phyloP scores from a whole-genome alignment of 192 early-diverging fungal genomes.

The Bifiguratus adelaidae region DNA sequence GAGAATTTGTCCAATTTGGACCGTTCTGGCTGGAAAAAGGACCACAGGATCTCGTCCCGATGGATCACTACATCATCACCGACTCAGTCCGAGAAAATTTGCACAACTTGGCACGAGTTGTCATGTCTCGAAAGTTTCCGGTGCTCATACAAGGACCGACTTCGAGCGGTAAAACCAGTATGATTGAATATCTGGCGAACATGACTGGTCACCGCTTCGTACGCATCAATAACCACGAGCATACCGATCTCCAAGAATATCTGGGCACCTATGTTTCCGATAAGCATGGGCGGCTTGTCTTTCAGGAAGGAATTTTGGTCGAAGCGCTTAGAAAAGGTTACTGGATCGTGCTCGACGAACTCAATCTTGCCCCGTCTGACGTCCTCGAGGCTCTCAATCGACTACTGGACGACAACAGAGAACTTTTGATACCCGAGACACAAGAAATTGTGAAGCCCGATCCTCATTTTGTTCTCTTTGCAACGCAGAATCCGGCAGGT shows the following conservation, averaged over 20 bases:
- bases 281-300: constrained; percentile 72
- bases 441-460: constrained; percentile 90
- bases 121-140: constrained; percentile 83
- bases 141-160: constrained; percentile 98
- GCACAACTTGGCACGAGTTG: constrained; percentile 79
- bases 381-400: constrained; percentile 97
- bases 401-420: constrained; percentile 94
- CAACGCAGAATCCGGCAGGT: constrained; percentile 98
- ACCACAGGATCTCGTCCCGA: constrained; percentile 9
- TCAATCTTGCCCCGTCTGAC: constrained; percentile 97
- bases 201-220: constrained; percentile 89
- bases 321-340: constrained; percentile 88
- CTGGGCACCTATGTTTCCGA: constrained; percentile 87
- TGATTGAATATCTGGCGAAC: constrained; percentile 94
- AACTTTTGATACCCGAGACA: constrained; percentile 93
- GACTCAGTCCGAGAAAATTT: constrained; percentile 80
- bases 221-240: constrained; percentile 98
- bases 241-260: constrained; percentile 98
- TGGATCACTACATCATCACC: constrained; percentile 72
- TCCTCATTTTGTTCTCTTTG: constrained; percentile 94
- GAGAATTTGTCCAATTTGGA: constrained; percentile 61
- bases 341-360: constrained; percentile 98
- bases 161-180: constrained; percentile 94
- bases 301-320: constrained; percentile 93
- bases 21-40: constrained; percentile 80